Conservation (phyloP, 2,329 filamentous ascomycete species). For the Beauveria rudraprayagi region DNA sequence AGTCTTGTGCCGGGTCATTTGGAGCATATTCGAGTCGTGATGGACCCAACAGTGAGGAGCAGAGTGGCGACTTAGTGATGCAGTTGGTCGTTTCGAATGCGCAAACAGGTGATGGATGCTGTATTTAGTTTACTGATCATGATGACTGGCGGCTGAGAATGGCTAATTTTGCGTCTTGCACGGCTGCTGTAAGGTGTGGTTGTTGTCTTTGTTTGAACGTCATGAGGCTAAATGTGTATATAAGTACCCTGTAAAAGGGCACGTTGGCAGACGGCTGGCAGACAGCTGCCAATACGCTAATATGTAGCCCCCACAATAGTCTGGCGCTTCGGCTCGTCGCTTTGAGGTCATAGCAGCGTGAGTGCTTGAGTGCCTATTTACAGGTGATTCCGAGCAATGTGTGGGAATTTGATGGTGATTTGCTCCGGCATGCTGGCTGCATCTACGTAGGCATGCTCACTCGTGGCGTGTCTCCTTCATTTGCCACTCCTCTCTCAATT, state of each 20-base stretch:
- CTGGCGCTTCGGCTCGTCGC: too few relatives aligned
- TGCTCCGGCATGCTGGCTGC: too few relatives aligned
- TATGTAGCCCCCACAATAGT: background rate
- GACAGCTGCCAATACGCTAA: background rate
- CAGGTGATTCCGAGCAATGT: too few relatives aligned
- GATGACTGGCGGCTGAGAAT: background rate
- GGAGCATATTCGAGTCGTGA: slow-evolving; percentile 1
- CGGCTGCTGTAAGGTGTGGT: background rate
- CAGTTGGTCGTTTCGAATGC: background rate
- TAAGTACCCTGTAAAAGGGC: background rate
- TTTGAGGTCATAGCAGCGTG: too few relatives aligned
- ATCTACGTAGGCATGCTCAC: too few relatives aligned
- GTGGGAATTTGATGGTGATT: too few relatives aligned
- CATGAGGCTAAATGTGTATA: background rate
- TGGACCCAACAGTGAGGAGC: slow-evolving; percentile 1
- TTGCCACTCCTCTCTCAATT: too few relatives aligned
- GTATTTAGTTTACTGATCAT: background rate
- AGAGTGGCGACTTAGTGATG: background rate
- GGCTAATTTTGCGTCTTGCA: background rate
- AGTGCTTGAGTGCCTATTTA: too few relatives aligned
- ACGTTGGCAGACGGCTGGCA: background rate
- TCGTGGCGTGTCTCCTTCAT: too few relatives aligned
- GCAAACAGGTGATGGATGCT: background rate
- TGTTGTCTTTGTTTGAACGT: background rate
- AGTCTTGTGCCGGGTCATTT: background rate